Percentiles rank a stretch among this genome's conserved stretches.
Evolutionary conservation across 805 yeast species (phyloP).

Genomic region (Alloascoidea hylecoeti): DNA sequence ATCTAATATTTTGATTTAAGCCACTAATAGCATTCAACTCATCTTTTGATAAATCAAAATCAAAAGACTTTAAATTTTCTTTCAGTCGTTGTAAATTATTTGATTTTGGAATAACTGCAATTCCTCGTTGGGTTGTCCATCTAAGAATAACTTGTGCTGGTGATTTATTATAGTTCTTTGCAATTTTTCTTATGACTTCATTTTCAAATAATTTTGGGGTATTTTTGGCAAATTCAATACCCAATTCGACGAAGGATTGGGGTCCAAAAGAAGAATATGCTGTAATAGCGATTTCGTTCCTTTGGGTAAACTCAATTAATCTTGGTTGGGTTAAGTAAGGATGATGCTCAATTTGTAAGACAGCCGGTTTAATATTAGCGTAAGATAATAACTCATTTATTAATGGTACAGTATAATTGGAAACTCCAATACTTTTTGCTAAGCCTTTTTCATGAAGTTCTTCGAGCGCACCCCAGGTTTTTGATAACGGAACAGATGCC

Average conservation of each 20-base stretch:
- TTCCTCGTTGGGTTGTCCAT: conserved; percentile 67
- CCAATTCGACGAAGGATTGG: conserved; percentile 60
- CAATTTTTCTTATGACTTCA: conserved; percentile 36
- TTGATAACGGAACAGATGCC: conserved; percentile 26
- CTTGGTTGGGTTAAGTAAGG: conserved; percentile 36
- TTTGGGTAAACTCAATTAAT: conserved; percentile 24
- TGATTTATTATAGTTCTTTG: conserved; percentile 36
- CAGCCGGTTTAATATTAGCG: conserved; percentile 30
- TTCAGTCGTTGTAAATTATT: conserved; percentile 24
- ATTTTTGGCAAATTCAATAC: conserved; percentile 33
- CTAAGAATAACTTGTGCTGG: conserved; percentile 61
- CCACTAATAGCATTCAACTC: conserved; percentile 37
- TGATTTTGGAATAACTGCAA: conserved; percentile 50
- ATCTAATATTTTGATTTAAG: conserved; percentile 60
- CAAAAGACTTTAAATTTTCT: conserved; percentile 26
- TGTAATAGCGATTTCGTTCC: conserved; percentile 25
- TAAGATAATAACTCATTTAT: conserved; percentile 30
- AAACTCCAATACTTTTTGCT: conserved; percentile 35
- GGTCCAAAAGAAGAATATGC: conserved; percentile 45
- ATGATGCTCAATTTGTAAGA: conserved; percentile 40
- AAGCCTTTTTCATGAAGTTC: conserved; percentile 30
- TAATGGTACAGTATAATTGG: conserved; percentile 33
- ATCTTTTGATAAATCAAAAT: conserved; percentile 30
- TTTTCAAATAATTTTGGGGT: conserved; percentile 46
- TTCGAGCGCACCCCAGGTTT: conserved; percentile 40